Conservation (phyloP, 495 filamentous ascomycete genomes). For the Talaromyces adpressus region DNA sequence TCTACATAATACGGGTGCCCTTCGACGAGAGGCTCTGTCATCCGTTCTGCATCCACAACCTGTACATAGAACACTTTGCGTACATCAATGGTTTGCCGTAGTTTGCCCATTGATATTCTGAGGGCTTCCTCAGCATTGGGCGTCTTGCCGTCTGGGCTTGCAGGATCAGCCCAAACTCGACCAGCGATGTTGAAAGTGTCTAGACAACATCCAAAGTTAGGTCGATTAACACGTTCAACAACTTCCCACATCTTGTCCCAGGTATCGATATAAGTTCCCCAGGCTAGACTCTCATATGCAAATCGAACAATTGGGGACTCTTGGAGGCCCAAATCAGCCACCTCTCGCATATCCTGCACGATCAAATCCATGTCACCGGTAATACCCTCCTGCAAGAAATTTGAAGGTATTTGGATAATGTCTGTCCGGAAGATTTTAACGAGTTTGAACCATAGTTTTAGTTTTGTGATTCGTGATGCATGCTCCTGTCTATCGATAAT, state of each 20-base stretch:
- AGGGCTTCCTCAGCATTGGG: constrained; percentile 53
- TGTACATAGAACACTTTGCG: constrained; percentile 75
- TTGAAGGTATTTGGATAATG: constrained; percentile 68
- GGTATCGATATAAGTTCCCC: constrained; percentile 64
- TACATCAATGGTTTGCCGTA: constrained; percentile 52
- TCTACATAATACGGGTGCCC: constrained; percentile 58
- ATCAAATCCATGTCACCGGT: constrained; percentile 52
- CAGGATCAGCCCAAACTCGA: constrained; percentile 65
- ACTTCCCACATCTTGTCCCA: constrained; percentile 71
- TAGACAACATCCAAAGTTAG: constrained; percentile 72
- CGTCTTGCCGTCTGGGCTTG: constrained; percentile 42
- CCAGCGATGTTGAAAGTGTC: constrained; percentile 80
- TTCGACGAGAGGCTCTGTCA: constrained; percentile 49
- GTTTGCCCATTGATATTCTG: constrained; percentile 45
- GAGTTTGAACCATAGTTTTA: constrained; percentile 62
- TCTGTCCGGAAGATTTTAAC: constrained; percentile 58
- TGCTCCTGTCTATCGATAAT: constrained; percentile 58
- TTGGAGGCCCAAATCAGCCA: constrained; percentile 56
- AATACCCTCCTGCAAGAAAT: constrained; percentile 55
- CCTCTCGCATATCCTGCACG: constrained; percentile 53
- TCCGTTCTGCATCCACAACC: constrained; percentile 66
- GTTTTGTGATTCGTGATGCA: constrained; percentile 47
- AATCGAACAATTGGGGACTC: constrained; percentile 55
- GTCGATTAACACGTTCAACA: constrained; percentile 55
- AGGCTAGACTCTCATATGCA: constrained; percentile 71